phyloP scores from a whole-genome alignment of 106 monocot genomes.

The Allium fistulosum region DNA sequence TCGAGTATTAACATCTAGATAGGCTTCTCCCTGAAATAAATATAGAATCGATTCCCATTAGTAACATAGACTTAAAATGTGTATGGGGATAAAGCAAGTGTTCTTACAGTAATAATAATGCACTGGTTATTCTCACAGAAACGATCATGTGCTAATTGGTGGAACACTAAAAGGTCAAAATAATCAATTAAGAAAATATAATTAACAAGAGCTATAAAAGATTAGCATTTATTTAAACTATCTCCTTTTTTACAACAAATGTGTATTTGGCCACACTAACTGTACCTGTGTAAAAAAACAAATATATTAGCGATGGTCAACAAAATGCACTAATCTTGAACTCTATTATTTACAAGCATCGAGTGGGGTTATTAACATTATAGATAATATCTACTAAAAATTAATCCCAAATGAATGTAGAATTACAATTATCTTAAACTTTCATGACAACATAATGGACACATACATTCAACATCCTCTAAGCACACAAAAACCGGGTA shows the following conservation, averaged over 20 bases:
- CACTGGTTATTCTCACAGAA: conserved; percentile 78
- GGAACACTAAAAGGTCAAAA: conserved; percentile 53
- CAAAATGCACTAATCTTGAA: too few species aligned
- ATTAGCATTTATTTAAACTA: too few species aligned
- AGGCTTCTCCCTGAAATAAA: conserved; percentile 74
- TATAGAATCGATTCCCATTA: not conserved
- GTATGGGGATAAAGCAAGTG: too few species aligned
- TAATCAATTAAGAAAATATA: not conserved
- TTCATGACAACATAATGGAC: not conserved
- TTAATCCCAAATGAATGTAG: not conserved
- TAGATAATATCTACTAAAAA: not conserved
- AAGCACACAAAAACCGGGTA: too few species aligned
- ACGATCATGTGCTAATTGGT: conserved; percentile 90
- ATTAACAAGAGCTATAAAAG: too few species aligned
- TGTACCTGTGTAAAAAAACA: conserved; percentile 37
- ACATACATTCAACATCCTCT: too few species aligned
- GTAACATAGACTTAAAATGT: too few species aligned
- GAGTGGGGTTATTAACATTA: not conserved
- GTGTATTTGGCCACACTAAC: conserved; percentile 74
- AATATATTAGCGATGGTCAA: too few species aligned
- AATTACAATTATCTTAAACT: conserved; percentile 1
- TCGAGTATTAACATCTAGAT: conserved; percentile 94
- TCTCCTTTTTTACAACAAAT: conserved; percentile 94
- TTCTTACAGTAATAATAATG: conserved; percentile 90
- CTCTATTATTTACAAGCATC: too few species aligned